These are phyloP conservation scores for Sarocladiaceae sp. DNA, from an alignment of 2,329 filamentous ascomycete genomes.

Conservation along the genomic window DNA sequence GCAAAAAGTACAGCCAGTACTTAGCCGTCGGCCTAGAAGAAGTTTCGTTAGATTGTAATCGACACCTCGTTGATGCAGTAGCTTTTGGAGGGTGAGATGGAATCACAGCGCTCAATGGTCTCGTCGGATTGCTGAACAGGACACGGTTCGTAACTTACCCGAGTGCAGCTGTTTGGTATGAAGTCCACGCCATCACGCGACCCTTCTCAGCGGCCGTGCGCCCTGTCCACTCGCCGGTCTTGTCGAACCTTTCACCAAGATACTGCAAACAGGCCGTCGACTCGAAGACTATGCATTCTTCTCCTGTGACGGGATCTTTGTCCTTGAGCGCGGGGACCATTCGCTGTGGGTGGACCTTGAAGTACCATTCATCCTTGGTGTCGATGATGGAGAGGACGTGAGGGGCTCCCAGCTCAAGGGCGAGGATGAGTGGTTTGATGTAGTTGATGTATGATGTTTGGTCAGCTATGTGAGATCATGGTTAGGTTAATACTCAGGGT, in stretches of 20 bases:
- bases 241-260: slow-evolving; percentile 27
- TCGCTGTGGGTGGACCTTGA: slow-evolving; percentile 27
- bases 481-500: not conserved
- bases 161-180: slow-evolving; percentile 29
- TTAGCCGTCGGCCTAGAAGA: slow-evolving; percentile 1
- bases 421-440: slow-evolving; percentile 31
- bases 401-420: slow-evolving; percentile 23
- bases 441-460: slow-evolving; percentile 31
- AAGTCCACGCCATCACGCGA: slow-evolving; percentile 24
- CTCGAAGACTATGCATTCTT: slow-evolving; percentile 27
- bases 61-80: not conserved
- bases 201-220: slow-evolving; percentile 21
- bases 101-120: no score
- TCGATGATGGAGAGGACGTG: slow-evolving; percentile 27
- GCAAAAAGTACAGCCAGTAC: slow-evolving; percentile 1
- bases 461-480: slow-evolving; percentile 19
- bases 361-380: slow-evolving; percentile 25
- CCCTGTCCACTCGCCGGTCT: slow-evolving; percentile 26
- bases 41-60: not conserved
- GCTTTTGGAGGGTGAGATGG: no score
- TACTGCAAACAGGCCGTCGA: slow-evolving; percentile 31
- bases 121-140: no score
- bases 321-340: slow-evolving; percentile 28
- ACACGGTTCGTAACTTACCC: no score
- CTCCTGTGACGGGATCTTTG: slow-evolving; percentile 19